A percentile compares a stretch with the other conserved stretches of the same genome.
Evolutionary conservation across 179 eudicot species (phyloP).

Genomic region (Gypsophila paniculata): DNA sequence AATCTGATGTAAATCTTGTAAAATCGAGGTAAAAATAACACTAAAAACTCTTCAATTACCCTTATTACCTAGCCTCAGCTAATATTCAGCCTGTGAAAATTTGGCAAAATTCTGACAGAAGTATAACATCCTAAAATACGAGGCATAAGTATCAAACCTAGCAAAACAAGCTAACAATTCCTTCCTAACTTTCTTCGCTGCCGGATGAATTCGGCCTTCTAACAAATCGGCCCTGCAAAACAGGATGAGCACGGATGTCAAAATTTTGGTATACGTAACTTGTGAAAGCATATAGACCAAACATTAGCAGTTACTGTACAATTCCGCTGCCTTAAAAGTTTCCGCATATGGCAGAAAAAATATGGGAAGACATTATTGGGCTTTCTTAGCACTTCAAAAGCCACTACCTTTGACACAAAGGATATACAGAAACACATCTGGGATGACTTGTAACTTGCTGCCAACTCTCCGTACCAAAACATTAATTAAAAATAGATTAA

Average conservation of each 20-base stretch:
- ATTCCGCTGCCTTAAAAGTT: not conserved
- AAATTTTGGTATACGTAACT: not conserved
- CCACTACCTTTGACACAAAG: not conserved
- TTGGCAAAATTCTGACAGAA: slow-evolving; percentile 27
- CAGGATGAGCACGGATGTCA: not conserved
- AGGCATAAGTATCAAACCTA: not conserved
- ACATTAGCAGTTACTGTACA: not conserved
- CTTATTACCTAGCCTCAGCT: slow-evolving; percentile 32
- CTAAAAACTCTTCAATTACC: slow-evolving; percentile 25
- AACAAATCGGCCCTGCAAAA: slow-evolving; percentile 77
- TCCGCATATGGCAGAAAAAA: not conserved
- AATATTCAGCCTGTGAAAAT: slow-evolving; percentile 15
- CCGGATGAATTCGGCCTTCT: slow-evolving; percentile 59
- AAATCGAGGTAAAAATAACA: slow-evolving; percentile 28
- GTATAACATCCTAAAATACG: slow-evolving; percentile 20
- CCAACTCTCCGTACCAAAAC: not conserved
- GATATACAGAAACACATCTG: not conserved
- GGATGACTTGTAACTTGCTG: not conserved
- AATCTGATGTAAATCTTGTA: slow-evolving; percentile 20
- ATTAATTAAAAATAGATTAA: not conserved
- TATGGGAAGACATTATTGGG: not conserved
- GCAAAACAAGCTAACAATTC: slow-evolving; percentile 14
- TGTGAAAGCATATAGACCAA: not conserved
- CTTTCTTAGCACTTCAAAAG: not conserved
- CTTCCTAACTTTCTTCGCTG: slow-evolving; percentile 28